phyloP scores from a whole-genome alignment of 2,329 filamentous ascomycete species.

The Diplocarpon rosae region DNA sequence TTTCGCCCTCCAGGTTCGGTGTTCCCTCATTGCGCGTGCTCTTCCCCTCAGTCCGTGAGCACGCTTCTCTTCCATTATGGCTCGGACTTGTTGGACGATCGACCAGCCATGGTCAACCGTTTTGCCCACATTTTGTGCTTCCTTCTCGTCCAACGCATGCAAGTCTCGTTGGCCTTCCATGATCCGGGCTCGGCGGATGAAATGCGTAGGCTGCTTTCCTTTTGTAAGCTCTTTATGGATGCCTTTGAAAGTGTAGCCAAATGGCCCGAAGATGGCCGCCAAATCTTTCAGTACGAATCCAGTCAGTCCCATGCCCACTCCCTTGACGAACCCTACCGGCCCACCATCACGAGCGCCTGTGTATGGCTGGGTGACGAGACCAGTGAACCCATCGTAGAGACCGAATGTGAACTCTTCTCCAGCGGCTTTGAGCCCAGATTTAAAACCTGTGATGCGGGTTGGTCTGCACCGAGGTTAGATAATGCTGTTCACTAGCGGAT shows the following conservation, averaged over 20 bases:
- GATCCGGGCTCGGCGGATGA: conserved; percentile 47
- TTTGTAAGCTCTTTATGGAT: conserved; percentile 48
- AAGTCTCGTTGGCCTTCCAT: conserved; percentile 43
- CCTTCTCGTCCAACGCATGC: conserved; percentile 25
- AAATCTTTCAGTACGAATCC: conserved; percentile 56
- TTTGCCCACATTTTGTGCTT: conserved; percentile 25
- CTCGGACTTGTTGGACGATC: conserved; percentile 32
- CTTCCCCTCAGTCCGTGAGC: conserved; percentile 23
- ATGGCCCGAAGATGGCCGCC: conserved; percentile 46
- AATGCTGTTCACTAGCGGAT: background rate
- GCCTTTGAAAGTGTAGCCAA: conserved; percentile 54
- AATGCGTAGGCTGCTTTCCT: conserved; percentile 39
- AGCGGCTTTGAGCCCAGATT: conserved; percentile 50
- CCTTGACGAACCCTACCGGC: conserved; percentile 39
- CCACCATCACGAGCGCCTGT: conserved; percentile 46
- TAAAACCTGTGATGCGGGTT: conserved; percentile 51
- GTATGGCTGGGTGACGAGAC: conserved; percentile 48
- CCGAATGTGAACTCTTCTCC: conserved; percentile 51
- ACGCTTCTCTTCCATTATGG: conserved; percentile 29
- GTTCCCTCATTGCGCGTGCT: conserved; percentile 28
- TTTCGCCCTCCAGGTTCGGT: conserved; percentile 32
- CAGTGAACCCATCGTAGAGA: conserved; percentile 54
- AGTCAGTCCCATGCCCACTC: conserved; percentile 49
- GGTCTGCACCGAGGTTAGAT: conserved; percentile 30
- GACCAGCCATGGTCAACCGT: conserved; percentile 33